Evolutionary conservation across 306 rosid genomes (phyloP).

Genomic region (Corylus americana): DNA sequence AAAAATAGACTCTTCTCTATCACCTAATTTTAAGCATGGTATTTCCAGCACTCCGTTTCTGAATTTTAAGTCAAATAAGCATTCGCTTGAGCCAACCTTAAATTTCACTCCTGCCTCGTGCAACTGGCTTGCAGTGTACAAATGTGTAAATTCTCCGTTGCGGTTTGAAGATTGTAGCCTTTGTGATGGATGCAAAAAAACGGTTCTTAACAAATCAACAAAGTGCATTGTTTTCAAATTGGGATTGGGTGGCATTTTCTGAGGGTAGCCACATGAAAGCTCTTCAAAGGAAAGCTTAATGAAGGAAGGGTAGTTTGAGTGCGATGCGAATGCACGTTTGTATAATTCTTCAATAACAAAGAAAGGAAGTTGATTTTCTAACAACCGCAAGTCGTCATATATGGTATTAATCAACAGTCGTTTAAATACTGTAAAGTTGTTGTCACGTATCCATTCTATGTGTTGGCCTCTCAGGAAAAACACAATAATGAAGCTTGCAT

Average conservation of each 20-base stretch:
- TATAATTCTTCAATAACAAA: constrained; percentile 2
- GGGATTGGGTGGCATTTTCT: too few relatives aligned
- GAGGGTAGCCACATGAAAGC: too few relatives aligned
- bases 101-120: constrained; percentile 1
- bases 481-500: constrained; percentile 14
- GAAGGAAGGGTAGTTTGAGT: not conserved
- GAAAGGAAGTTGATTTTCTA: constrained; percentile 30
- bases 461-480: not conserved
- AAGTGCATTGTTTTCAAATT: not conserved
- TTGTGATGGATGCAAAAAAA: not conserved
- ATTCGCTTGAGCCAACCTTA: not conserved
- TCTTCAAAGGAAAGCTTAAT: too few relatives aligned
- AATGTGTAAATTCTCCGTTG: too few relatives aligned
- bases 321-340: not conserved
- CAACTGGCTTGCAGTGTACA: not conserved
- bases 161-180: too few relatives aligned
- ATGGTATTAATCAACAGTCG: not conserved
- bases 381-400: not conserved
- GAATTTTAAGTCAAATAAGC: not conserved
- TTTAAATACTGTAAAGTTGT: too few relatives aligned
- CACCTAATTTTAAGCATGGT: rapidly evolving
- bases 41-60: not conserved
- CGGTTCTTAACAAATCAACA: not conserved
- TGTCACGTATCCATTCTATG: not conserved
- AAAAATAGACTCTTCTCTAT: not conserved